Evolutionary conservation across 352 stramenopile genomes (phyloP).

Genomic region (Pseudoperonospora humuli): DNA sequence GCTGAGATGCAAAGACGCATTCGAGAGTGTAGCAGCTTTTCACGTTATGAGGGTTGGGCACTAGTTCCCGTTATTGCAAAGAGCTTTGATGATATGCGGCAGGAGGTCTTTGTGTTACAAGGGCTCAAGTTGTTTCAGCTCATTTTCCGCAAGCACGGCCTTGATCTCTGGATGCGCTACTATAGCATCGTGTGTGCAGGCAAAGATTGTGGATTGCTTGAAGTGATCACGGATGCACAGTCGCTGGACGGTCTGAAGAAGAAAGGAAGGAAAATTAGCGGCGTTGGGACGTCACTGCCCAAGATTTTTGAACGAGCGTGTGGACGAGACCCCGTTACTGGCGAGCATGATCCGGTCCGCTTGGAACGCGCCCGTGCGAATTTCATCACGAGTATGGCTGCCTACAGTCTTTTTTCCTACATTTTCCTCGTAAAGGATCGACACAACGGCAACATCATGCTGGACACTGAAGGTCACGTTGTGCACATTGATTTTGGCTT

Average conservation of each 20-base stretch:
- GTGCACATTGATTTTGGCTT: slow-evolving; percentile 99
- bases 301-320: slow-evolving; percentile 50
- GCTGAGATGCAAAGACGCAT: slow-evolving; percentile 84
- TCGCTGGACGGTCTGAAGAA: slow-evolving; percentile 95
- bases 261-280: slow-evolving; percentile 41
- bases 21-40: slow-evolving; percentile 54
- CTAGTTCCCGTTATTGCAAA: slow-evolving; percentile 93
- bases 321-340: slow-evolving; percentile 31
- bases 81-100: slow-evolving; percentile 94
- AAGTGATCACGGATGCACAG: slow-evolving; percentile 92
- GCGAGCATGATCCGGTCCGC: slow-evolving; percentile 31
- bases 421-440: slow-evolving; percentile 96
- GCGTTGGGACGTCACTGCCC: slow-evolving; percentile 22
- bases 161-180: slow-evolving; percentile 88
- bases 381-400: slow-evolving; percentile 92
- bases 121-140: slow-evolving; percentile 90
- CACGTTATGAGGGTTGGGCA: slow-evolving; percentile 72
- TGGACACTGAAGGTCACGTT: slow-evolving; percentile 91
- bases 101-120: slow-evolving; percentile 95
- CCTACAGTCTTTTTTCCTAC: slow-evolving; percentile 95
- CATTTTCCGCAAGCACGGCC: slow-evolving; percentile 88
- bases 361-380: slow-evolving; percentile 83
- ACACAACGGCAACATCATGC: slow-evolving; percentile 98
- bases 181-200: slow-evolving; percentile 94
- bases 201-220: slow-evolving; percentile 89